Evolutionary conservation across 306 rosid genomes (phyloP).

Genomic region (Nissolia schottii): DNA sequence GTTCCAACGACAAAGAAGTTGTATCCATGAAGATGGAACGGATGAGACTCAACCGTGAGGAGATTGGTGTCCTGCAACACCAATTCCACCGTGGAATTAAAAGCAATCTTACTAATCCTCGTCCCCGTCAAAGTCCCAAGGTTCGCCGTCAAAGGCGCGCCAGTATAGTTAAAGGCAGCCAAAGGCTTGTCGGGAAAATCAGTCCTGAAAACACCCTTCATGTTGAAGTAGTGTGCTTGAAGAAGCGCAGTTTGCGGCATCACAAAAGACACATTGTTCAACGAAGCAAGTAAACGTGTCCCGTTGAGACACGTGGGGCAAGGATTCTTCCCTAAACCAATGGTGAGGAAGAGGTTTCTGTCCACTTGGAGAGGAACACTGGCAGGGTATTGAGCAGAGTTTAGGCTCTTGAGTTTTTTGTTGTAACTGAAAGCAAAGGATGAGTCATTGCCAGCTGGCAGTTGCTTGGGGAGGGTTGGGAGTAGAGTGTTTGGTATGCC

Average conservation of each 20-base stretch:
- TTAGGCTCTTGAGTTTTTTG: slow-evolving; percentile 57
- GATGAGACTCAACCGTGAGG: slow-evolving; percentile 81
- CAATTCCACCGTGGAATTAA: slow-evolving; percentile 73
- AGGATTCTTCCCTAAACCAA: slow-evolving; percentile 61
- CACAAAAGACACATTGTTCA: slow-evolving; percentile 71
- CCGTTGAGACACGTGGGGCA: slow-evolving; percentile 76
- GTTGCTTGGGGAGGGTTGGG: slow-evolving; percentile 53
- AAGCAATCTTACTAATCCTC: slow-evolving; percentile 58
- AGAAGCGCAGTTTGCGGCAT: slow-evolving; percentile 79
- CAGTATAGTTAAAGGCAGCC: slow-evolving; percentile 61
- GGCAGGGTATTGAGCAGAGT: slow-evolving; percentile 59
- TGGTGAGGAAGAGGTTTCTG: slow-evolving; percentile 58
- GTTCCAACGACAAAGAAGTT: slow-evolving; percentile 69
- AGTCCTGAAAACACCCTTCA: slow-evolving; percentile 60
- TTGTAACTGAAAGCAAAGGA: slow-evolving; percentile 46
- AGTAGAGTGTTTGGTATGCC: slow-evolving; percentile 59
- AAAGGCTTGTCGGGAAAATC: slow-evolving; percentile 74
- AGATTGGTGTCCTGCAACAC: slow-evolving; percentile 82
- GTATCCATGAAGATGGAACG: slow-evolving; percentile 67
- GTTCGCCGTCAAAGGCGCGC: slow-evolving; percentile 57
- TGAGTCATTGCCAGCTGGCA: slow-evolving; percentile 63
- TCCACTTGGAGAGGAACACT: slow-evolving; percentile 77
- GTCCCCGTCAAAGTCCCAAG: slow-evolving; percentile 62
- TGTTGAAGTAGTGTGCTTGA: slow-evolving; percentile 71
- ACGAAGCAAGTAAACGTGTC: slow-evolving; percentile 68